Conservation (phyloP, 2,329 filamentous ascomycete genomes). For the Falciphora oryzae region DNA sequence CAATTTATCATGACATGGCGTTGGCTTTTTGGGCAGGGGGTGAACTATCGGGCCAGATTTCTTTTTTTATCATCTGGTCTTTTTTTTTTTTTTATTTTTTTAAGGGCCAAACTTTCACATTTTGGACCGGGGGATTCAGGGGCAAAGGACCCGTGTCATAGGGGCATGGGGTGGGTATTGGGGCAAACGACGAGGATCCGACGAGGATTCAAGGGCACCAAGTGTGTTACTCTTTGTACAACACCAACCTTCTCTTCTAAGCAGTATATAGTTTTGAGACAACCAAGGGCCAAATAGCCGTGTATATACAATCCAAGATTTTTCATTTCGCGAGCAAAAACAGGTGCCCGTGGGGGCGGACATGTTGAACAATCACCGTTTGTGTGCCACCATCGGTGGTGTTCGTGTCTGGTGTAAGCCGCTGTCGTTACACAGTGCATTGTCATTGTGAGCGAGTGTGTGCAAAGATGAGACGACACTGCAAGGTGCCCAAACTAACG, state of each 20-base stretch:
- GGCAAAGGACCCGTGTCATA: background rate
- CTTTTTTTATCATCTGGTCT: background rate
- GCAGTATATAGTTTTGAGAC: conserved; percentile 9
- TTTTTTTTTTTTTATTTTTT: conserved; percentile 1
- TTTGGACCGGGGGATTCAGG: too few species aligned
- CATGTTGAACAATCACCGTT: background rate
- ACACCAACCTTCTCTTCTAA: conserved; percentile 4
- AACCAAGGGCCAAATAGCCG: conserved; percentile 1
- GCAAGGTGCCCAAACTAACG: too few species aligned
- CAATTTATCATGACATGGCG: background rate
- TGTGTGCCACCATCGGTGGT: background rate
- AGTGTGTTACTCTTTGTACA: background rate
- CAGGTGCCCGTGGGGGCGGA: too few species aligned
- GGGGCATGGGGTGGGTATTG: background rate
- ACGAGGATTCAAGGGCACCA: too few species aligned
- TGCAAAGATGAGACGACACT: too few species aligned
- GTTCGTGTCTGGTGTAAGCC: too few species aligned
- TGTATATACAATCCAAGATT: conserved; percentile 2
- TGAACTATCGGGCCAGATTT: background rate
- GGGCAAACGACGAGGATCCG: too few species aligned
- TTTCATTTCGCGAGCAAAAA: background rate
- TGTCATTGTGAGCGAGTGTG: too few species aligned
- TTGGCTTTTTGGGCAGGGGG: background rate
- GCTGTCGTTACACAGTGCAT: too few species aligned
- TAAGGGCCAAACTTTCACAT: too few species aligned